Conservation (phyloP, 805 yeast genomes). For the Lipomyces japonicus region DNA sequence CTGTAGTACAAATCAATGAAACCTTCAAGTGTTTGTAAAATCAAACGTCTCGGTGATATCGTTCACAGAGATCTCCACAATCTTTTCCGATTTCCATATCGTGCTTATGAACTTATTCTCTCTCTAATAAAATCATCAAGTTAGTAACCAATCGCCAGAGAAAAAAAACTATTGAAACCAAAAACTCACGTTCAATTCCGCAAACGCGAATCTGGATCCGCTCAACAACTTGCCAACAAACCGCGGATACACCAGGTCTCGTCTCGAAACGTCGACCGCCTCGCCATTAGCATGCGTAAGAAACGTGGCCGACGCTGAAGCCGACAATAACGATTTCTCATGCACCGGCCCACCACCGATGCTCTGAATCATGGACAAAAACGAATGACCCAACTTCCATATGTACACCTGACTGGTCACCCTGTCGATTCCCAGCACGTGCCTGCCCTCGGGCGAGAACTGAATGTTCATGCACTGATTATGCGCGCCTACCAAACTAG, state of each 20-base stretch:
- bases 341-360: constrained; percentile 17
- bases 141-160: not conserved
- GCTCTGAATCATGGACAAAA: constrained; percentile 28
- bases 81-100: constrained; percentile 22
- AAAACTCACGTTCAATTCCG: constrained; percentile 12
- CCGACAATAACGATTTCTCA: not conserved
- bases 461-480: constrained; percentile 16
- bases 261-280: constrained; percentile 14
- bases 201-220: not conserved
- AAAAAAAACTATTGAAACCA: not conserved
- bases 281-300: constrained; percentile 12
- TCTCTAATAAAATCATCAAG: constrained; percentile 1
- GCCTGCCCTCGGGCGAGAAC: constrained; percentile 30
- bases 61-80: constrained; percentile 12
- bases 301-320: not conserved
- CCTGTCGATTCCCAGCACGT: constrained; percentile 25
- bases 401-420: constrained; percentile 19
- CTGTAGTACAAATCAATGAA: not conserved
- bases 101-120: constrained; percentile 6
- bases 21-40: constrained; percentile 12
- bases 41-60: constrained; percentile 19
- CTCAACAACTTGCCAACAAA: constrained; percentile 18
- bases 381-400: constrained; percentile 30
- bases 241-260: constrained; percentile 25
- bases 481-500: constrained; percentile 25